Evolutionary conservation across 768 basidiomycete genomes (phyloP).

Genomic region (Lactarius trivialis): DNA sequence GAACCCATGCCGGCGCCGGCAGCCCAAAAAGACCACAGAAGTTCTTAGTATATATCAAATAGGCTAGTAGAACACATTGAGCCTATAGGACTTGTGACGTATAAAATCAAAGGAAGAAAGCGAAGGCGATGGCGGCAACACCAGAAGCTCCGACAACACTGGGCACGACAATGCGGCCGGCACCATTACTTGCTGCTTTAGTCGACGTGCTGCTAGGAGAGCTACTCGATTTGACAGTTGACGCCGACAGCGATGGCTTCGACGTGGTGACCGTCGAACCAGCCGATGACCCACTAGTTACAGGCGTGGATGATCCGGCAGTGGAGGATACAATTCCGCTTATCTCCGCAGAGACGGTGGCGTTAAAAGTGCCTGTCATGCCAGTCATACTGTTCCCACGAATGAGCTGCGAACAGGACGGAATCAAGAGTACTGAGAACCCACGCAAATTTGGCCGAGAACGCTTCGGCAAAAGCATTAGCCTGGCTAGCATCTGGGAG

Average conservation of each 20-base stretch:
- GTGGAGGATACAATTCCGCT: slow-evolving; percentile 43
- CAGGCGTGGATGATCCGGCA: slow-evolving; percentile 3
- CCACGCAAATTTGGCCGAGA: slow-evolving; percentile 75
- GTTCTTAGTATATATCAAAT: background rate
- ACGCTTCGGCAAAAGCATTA: slow-evolving; percentile 53
- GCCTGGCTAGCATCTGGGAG: slow-evolving; percentile 46
- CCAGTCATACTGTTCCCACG: slow-evolving; percentile 44
- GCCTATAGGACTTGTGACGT: background rate
- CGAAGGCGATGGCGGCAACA: slow-evolving; percentile 18
- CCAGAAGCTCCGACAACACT: slow-evolving; percentile 23
- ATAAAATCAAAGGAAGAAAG: slow-evolving; percentile 10
- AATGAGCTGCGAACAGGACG: background rate
- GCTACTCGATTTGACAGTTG: slow-evolving; percentile 14
- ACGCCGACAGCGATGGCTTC: slow-evolving; percentile 12
- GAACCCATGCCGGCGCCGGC: background rate
- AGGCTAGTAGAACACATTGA: background rate
- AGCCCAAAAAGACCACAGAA: background rate
- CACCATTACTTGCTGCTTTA: slow-evolving; percentile 15
- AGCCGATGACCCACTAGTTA: slow-evolving; percentile 24
- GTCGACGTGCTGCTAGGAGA: slow-evolving; percentile 1
- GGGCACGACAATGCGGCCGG: slow-evolving; percentile 16
- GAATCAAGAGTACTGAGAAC: slow-evolving; percentile 25
- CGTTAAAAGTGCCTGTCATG: slow-evolving; percentile 69
- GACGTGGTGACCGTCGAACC: slow-evolving; percentile 2
- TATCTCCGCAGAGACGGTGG: slow-evolving; percentile 49